phyloP scores from a whole-genome alignment of 169 alveolate genomes.

The Eimeria tenella region DNA sequence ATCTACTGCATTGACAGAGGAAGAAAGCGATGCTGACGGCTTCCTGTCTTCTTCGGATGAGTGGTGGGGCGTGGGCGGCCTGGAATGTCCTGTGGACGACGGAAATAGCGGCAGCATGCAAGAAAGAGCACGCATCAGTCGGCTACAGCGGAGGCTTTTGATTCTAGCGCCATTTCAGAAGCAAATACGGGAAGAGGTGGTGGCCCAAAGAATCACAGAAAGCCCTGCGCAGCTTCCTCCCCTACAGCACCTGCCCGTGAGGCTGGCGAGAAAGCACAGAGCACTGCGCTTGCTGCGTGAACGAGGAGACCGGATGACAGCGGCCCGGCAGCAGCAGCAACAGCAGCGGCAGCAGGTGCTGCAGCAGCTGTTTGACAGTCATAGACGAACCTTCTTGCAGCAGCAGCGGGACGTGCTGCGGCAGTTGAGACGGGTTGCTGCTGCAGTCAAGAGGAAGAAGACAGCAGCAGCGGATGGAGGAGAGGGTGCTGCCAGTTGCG shows the following conservation, averaged over 20 bases:
- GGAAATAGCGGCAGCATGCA: slow-evolving; percentile 74
- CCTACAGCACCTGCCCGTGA: slow-evolving; percentile 69
- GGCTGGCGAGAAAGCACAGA: slow-evolving; percentile 74
- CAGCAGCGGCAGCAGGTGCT: slow-evolving; percentile 73
- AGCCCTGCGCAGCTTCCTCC: slow-evolving; percentile 76
- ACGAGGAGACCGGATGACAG: slow-evolving; percentile 66
- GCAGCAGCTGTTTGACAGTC: slow-evolving; percentile 63
- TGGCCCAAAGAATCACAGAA: slow-evolving; percentile 69
- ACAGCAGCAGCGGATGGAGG: slow-evolving; percentile 41
- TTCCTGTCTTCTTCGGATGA: not conserved
- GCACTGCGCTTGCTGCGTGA: slow-evolving; percentile 71
- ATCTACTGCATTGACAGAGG: not conserved
- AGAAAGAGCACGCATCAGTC: slow-evolving; percentile 46
- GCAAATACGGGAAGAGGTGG: slow-evolving; percentile 64
- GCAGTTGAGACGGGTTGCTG: slow-evolving; percentile 69
- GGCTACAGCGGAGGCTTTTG: slow-evolving; percentile 75
- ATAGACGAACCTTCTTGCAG: slow-evolving; percentile 38
- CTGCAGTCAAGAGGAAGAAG: slow-evolving; percentile 60
- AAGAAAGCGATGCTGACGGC: not conserved
- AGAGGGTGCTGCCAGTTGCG: slow-evolving; percentile 48
- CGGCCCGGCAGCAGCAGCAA: slow-evolving; percentile 60
- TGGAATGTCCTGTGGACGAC: slow-evolving; percentile 36
- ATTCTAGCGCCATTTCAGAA: slow-evolving; percentile 56
- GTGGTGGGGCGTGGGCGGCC: slow-evolving; percentile 44
- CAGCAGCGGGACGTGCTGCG: slow-evolving; percentile 54